Evolutionary conservation across 306 rosid species (phyloP).

Genomic region (Malus orientalis): DNA sequence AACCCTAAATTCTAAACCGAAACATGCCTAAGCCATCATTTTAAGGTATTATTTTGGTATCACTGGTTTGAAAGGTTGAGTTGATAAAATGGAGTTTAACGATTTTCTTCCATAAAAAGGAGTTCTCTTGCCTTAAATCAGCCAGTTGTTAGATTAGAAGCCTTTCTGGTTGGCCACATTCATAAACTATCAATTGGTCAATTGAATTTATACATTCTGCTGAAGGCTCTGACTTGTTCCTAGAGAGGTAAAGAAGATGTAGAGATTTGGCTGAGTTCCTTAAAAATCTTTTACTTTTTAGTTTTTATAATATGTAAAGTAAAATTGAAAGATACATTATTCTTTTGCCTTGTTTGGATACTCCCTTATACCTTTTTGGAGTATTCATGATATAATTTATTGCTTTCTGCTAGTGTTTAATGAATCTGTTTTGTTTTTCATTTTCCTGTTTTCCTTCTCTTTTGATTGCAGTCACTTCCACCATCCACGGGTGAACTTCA

Average conservation of each 20-base stretch:
- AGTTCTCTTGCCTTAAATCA: background rate
- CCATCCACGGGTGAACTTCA: conserved; percentile 84
- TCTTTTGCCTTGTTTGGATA: background rate
- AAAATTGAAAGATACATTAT: background rate
- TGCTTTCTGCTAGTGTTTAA: background rate
- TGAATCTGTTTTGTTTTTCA: background rate
- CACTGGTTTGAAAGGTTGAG: background rate
- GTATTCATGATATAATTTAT: background rate
- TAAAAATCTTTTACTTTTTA: background rate
- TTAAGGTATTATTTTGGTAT: background rate
- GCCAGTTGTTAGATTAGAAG: background rate
- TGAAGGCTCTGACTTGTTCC: background rate
- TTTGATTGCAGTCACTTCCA: conserved; percentile 68
- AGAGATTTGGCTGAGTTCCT: background rate
- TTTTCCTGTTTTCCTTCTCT: background rate
- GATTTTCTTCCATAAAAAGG: background rate
- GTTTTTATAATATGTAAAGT: too few species aligned
- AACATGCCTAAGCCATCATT: background rate
- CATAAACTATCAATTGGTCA: background rate
- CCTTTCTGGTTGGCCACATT: background rate
- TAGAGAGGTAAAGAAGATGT: background rate
- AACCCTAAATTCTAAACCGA: background rate
- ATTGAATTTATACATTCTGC: background rate
- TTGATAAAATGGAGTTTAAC: background rate
- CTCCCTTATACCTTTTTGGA: too few species aligned